Evolutionary conservation across 495 filamentous ascomycete species (phyloP).

Genomic region (Penicillium diatomitis): DNA sequence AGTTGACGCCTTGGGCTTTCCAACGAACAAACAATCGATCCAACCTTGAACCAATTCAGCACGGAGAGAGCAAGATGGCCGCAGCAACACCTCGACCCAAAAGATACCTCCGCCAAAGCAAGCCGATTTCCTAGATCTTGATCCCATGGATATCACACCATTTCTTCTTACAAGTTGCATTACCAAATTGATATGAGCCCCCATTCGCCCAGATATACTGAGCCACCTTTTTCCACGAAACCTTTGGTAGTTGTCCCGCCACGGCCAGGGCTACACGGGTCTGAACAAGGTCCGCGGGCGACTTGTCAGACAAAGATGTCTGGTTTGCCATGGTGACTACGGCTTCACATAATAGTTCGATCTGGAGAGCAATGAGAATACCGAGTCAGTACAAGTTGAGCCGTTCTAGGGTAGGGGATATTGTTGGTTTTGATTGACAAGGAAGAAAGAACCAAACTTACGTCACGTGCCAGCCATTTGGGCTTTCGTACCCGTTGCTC

Average conservation of each 20-base stretch:
- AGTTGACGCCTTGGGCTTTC: too few relatives aligned
- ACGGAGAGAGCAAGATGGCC: too few relatives aligned
- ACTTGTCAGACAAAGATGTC: neutral
- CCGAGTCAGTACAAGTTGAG: neutral
- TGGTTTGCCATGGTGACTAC: conserved; percentile 27
- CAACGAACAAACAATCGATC: too few relatives aligned
- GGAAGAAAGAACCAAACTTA: conserved; percentile 36
- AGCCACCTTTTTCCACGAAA: conserved; percentile 78
- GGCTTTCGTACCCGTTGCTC: conserved; percentile 69
- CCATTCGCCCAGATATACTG: conserved; percentile 62
- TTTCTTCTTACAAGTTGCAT: conserved; percentile 82
- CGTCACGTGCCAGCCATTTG: conserved; percentile 66
- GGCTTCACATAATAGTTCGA: conserved; percentile 28
- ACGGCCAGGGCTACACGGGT: neutral
- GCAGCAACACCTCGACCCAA: too few relatives aligned
- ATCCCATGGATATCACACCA: conserved; percentile 39
- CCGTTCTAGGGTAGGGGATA: neutral
- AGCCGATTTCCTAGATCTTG: neutral
- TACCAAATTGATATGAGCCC: conserved; percentile 76
- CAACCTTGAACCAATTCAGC: too few relatives aligned
- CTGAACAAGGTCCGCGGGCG: neutral
- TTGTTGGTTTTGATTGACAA: neutral
- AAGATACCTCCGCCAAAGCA: too few relatives aligned
- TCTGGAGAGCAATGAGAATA: conserved; percentile 7
- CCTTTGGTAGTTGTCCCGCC: conserved; percentile 30